phyloP scores from a whole-genome alignment of 495 filamentous ascomycete genomes.

The Rhypophila decipiens region DNA sequence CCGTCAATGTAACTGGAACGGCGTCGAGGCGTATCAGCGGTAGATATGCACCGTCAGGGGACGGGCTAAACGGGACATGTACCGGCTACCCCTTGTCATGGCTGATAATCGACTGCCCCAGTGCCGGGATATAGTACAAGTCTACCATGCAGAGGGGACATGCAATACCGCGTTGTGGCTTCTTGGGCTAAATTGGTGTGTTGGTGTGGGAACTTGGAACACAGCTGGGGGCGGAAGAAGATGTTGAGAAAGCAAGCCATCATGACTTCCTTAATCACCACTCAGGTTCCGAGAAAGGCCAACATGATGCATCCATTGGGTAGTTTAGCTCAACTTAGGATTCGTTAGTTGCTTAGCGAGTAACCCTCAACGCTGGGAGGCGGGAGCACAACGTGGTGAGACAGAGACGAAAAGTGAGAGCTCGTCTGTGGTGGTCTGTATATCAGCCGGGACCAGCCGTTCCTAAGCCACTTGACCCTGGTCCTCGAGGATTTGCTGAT shows the following conservation, averaged over 20 bases:
- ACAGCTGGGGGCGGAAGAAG: too few species aligned
- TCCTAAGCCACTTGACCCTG: slow-evolving; percentile 8
- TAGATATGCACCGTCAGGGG: not conserved
- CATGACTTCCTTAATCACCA: too few species aligned
- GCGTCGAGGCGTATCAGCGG: slow-evolving; percentile 1
- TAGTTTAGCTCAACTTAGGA: too few species aligned
- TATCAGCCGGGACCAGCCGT: slow-evolving; percentile 17
- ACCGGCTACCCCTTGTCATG: slow-evolving; percentile 6
- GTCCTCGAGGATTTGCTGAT: slow-evolving; percentile 4
- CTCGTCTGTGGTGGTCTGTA: too few species aligned
- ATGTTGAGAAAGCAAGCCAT: too few species aligned
- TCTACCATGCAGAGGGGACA: slow-evolving; percentile 18
- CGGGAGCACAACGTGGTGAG: slow-evolving; percentile 4
- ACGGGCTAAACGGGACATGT: slow-evolving; percentile 17
- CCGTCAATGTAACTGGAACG: slow-evolving; percentile 1
- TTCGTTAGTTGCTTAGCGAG: too few species aligned
- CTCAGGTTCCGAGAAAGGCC: too few species aligned
- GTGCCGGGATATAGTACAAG: slow-evolving; percentile 4
- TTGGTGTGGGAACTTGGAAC: too few species aligned
- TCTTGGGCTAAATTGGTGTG: not conserved
- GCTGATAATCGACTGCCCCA: not conserved
- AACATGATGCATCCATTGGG: too few species aligned
- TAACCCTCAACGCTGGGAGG: not conserved
- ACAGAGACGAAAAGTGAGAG: slow-evolving; percentile 13
- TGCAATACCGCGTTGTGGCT: not conserved